These are phyloP conservation scores for Cryphonectria parasitica DNA, from an alignment of 2,329 filamentous ascomycete genomes.

Conservation along the genomic window DNA sequence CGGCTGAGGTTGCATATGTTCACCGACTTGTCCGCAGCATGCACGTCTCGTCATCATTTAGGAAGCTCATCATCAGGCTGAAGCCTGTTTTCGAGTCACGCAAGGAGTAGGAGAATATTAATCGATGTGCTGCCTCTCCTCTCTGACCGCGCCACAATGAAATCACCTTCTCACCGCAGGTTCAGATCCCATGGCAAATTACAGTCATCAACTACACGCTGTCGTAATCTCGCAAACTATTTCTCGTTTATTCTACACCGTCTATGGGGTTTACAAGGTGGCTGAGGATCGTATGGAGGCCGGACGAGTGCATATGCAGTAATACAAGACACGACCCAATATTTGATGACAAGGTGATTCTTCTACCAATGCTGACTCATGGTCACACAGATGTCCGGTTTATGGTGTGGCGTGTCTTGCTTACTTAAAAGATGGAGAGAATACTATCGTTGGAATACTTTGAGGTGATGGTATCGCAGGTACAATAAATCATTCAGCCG, in stretches of 20 bases:
- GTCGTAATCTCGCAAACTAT: neutral
- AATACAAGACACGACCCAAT: neutral
- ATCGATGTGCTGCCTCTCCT: neutral
- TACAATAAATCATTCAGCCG: neutral
- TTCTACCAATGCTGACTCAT: neutral
- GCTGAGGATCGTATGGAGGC: neutral
- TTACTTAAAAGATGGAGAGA: neutral
- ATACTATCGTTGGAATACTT: neutral
- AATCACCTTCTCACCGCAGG: constrained; percentile 4
- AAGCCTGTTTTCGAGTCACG: neutral
- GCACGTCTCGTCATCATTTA: neutral
- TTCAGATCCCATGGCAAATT: neutral
- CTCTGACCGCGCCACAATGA: neutral
- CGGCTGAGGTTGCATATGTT: neutral
- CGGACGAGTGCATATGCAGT: neutral
- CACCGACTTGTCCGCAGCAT: neutral
- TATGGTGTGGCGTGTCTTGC: neutral
- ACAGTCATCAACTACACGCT: neutral
- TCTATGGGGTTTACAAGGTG: neutral
- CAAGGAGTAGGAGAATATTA: neutral
- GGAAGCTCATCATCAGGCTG: neutral
- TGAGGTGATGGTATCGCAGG: neutral
- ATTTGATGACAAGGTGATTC: neutral
- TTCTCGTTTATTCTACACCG: neutral
- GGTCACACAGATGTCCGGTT: neutral